Evolutionary conservation across 768 basidiomycete genomes (phyloP), one percentile per base, ranked within the genome.

Genomic region (Lentinula lateritia): DNA sequence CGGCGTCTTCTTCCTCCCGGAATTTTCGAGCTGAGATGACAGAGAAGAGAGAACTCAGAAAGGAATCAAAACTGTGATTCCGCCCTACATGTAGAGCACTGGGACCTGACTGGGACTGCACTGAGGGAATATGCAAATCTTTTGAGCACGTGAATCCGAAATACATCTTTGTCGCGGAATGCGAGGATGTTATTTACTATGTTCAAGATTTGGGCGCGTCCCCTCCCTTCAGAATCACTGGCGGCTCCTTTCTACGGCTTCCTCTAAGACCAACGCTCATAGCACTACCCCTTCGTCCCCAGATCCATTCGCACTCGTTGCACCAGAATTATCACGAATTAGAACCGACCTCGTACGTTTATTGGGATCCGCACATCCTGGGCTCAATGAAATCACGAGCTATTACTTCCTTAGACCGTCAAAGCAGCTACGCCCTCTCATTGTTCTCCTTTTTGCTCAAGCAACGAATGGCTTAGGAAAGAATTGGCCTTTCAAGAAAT

Each of bases 371-470:
- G 89, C 90, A 5, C 89, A 96, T 71, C 89, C 93, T 15, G 83
- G 86, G 0, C 83, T 97, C 57, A 86, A 87, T 62, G 85, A 92
- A 66, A 87, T 95, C 58, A 90, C 95, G 1, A 86, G 92, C 63
- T 96, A 98, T 74, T 97, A 98, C 77, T 97, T 97, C 72, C 80
- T 84, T 41, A 90, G 91, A 64, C 88, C 88, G 2, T 93, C 93
- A 5, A 97, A 98, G 71, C 93, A 96, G 67, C 80, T 98, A 18
- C 83, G 95, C 4, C 95, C 95, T 0, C 78, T 95, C 60, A 82
- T 98, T 60, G 87, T 97, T 16, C 82, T 98, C 13, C 81, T 98
- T 36, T 87, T 96, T 68, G 79, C 90, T 8, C 87, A 89, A 63
- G 95, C 95, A 1, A 96, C 94, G 28, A 97, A 96, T 67, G 95